phyloP scores from a whole-genome alignment of 2,329 filamentous ascomycete species.

The Epicoccum nigrum region DNA sequence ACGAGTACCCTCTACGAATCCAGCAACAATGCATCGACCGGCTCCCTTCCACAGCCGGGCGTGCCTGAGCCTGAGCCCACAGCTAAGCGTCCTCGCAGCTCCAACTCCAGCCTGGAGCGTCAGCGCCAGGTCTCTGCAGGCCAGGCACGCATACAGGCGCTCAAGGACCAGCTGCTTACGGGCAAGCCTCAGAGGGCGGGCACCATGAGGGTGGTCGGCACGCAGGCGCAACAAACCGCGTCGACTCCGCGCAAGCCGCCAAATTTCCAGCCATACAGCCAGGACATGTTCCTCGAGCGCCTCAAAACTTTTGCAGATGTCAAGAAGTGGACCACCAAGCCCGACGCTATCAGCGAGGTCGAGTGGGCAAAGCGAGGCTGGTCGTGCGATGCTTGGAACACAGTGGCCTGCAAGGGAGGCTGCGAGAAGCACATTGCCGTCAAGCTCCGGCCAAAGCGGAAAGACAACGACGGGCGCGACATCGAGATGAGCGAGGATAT shows the following conservation, averaged over 20 bases:
- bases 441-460: conserved; percentile 66
- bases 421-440: conserved; percentile 86
- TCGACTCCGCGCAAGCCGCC: conserved; percentile 53
- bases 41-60: conserved; percentile 31
- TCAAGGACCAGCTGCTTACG: conserved; percentile 43
- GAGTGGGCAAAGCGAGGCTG: conserved; percentile 95
- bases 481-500: conserved; percentile 61
- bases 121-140: conserved; percentile 36
- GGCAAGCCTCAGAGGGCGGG: conserved; percentile 32
- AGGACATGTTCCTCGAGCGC: conserved; percentile 78
- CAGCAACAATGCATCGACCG: conserved; percentile 36
- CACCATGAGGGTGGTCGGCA: conserved; percentile 42
- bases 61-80: conserved; percentile 42
- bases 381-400: conserved; percentile 75
- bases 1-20: conserved; percentile 43
- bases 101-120: conserved; percentile 35
- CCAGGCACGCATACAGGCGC: conserved; percentile 37
- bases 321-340: conserved; percentile 92
- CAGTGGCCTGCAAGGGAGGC: conserved; percentile 78
- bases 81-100: conserved; percentile 44
- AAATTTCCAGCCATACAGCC: conserved; percentile 86
- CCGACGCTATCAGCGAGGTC: conserved; percentile 82
- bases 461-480: conserved; percentile 45
- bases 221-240: conserved; percentile 30
- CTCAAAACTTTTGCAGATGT: conserved; percentile 90